Conservation (phyloP, 225 moss, liverwort and hornwort species). For the Bryoerythrophyllum caledonicum region DNA sequence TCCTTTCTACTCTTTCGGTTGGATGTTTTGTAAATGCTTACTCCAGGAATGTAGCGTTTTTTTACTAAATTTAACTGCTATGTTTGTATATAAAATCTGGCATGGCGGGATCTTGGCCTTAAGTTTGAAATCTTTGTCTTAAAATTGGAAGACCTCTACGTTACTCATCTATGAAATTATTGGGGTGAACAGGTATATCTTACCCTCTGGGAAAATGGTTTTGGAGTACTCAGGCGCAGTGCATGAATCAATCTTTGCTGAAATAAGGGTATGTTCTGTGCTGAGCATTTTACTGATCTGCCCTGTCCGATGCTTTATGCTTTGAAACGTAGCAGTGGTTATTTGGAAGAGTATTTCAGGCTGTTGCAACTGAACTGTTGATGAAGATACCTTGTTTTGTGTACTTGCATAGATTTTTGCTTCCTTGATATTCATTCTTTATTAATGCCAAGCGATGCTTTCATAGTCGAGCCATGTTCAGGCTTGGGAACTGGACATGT, state of each 20-base stretch:
- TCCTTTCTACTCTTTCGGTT: background rate
- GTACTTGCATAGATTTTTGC: too few relatives aligned
- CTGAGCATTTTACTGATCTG: slow-evolving; percentile 15
- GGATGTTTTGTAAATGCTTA: background rate
- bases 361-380: background rate
- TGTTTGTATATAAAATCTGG: background rate
- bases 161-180: slow-evolving; percentile 7
- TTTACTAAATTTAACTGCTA: too few relatives aligned
- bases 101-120: slow-evolving; percentile 8
- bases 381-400: background rate
- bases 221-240: slow-evolving; percentile 61
- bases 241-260: slow-evolving; percentile 55
- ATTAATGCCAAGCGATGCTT: background rate
- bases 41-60: background rate
- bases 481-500: slow-evolving; percentile 1
- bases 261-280: slow-evolving; percentile 44
- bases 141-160: background rate
- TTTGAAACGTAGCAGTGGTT: background rate
- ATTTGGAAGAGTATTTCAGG: background rate
- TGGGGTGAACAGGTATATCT: slow-evolving; percentile 39
- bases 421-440: background rate
- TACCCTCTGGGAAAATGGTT: slow-evolving; percentile 50
- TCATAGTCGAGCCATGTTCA: background rate
- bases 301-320: background rate
- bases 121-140: background rate